Base-by-base conservation (phyloP, 2,329 filamentous ascomycete species). In the Westerdykella aurantiaca region DNA sequence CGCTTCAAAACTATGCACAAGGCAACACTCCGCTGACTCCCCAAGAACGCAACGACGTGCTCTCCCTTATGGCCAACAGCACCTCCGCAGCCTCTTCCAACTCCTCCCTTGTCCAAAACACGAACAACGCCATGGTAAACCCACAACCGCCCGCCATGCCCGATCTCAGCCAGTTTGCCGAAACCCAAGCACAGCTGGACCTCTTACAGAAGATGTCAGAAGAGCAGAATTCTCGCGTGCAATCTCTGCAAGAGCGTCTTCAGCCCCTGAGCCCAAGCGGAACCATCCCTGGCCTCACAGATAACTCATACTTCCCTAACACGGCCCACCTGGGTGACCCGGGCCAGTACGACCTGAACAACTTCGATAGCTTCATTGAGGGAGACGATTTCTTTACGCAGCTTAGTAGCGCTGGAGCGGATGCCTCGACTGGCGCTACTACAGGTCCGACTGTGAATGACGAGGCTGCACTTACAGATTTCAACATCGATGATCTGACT, bases 211-310 rank as follows among this genome's bases (percentile, higher is more conserved):
- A 83, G 35, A 74, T 95, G 57, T 87, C 94, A 60, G 79, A 81
- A 18, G 82, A 91, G 47, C 89, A 95, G 58, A 82, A 85, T 47
- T 77, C 77, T 38, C 85, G 86, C 39, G 85, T 96, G 1, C 80
- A 86, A 48, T 81, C 86, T 45, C 74, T 96, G 9, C 82, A 82
- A 41, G 82, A 80, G 43, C 72, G 88, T 13, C 76, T 96, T 6
- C 83, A 86, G 6, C 89, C 89, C 0, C 75, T 95, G 11, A 90
- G 84, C 57, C 89, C 89, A 0, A 86, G 81, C 0, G 88, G 88
- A 4, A 78, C 79, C 13, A 86, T 95, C 31, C 86, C 88, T 1
- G 86, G 86, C 4, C 66, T 93, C 5, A 42, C 46, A 3, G 59
- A 61, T 5, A 50, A 49, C 31, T 55, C 52, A 29, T 67, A 70